Percentiles rank a stretch among this genome's conserved stretches.
Conservation (phyloP, 371 early-diverging fungal genomes). For the Mucor racemosus region DNA sequence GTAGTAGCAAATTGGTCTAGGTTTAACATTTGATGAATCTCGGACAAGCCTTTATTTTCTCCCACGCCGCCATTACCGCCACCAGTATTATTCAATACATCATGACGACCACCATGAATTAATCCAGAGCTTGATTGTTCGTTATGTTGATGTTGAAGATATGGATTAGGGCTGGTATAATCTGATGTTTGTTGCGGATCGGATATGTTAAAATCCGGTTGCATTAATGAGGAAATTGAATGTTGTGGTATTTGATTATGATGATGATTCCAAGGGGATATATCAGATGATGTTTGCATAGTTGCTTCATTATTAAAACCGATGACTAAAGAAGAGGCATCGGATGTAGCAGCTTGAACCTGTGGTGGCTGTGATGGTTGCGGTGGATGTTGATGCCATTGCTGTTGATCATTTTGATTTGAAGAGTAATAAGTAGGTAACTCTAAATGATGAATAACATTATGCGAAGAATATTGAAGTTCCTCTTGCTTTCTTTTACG, state of each 20-base stretch:
- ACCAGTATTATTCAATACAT: neutral
- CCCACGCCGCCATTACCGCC: slow-evolving; percentile 17
- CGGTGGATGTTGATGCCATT: neutral
- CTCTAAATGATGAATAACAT: neutral
- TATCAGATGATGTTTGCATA: slow-evolving; percentile 6
- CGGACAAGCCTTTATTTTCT: slow-evolving; percentile 18
- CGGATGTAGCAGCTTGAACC: neutral
- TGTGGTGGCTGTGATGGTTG: neutral
- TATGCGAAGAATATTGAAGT: neutral
- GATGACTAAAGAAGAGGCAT: slow-evolving; percentile 4
- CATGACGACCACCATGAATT: neutral
- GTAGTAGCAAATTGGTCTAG: slow-evolving; percentile 3
- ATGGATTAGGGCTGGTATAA: neutral
- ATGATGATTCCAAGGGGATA: neutral
- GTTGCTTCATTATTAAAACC: neutral
- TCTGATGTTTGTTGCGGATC: slow-evolving; percentile 5
- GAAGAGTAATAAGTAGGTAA: neutral
- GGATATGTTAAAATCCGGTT: neutral
- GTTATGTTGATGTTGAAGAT: neutral
- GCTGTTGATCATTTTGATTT: neutral
- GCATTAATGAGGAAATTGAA: neutral
- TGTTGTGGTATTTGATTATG: neutral
- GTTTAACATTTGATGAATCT: slow-evolving; percentile 17
- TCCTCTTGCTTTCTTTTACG: slow-evolving; percentile 15
- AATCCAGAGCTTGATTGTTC: neutral